These are phyloP conservation scores for Filosporella fistucella DNA, from an alignment of 495 filamentous ascomycete species.

Conservation along the genomic window DNA sequence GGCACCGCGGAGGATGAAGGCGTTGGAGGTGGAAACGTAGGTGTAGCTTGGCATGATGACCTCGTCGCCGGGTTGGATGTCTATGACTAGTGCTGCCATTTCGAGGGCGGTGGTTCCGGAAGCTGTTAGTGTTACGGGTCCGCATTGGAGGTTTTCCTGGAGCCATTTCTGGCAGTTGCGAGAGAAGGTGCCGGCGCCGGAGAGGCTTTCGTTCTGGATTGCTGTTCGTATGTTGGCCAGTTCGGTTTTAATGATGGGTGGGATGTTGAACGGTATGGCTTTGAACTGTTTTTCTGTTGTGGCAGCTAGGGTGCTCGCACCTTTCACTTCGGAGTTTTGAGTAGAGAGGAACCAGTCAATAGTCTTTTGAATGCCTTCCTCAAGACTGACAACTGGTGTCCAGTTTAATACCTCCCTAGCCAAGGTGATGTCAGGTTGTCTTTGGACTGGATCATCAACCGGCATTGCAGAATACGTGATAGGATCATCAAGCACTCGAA, in stretches of 20 bases:
- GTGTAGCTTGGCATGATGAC: conserved; percentile 1
- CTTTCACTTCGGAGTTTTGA: neutral
- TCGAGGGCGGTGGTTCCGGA: neutral
- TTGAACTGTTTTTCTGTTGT: too few species aligned
- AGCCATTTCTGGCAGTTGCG: neutral
- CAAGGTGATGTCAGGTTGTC: neutral
- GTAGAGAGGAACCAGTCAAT: neutral
- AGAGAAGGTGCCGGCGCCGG: neutral
- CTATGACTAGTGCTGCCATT: neutral
- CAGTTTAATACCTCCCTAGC: conserved; percentile 1
- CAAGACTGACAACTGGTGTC: neutral
- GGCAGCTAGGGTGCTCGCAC: too few species aligned
- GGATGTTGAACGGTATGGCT: neutral
- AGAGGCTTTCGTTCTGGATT: neutral
- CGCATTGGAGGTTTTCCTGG: neutral
- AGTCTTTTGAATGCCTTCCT: neutral
- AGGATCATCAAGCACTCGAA: neutral
- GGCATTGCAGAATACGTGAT: neutral
- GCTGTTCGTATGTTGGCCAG: neutral
- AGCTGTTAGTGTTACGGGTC: neutral
- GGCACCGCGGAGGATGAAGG: neutral
- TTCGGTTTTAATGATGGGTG: neutral
- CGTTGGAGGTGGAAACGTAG: neutral
- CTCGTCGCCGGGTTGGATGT: neutral
- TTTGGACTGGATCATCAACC: conserved; percentile 2